phyloP scores from a whole-genome alignment of 2,329 filamentous ascomycete genomes.

The Cercospora nicotianae region DNA sequence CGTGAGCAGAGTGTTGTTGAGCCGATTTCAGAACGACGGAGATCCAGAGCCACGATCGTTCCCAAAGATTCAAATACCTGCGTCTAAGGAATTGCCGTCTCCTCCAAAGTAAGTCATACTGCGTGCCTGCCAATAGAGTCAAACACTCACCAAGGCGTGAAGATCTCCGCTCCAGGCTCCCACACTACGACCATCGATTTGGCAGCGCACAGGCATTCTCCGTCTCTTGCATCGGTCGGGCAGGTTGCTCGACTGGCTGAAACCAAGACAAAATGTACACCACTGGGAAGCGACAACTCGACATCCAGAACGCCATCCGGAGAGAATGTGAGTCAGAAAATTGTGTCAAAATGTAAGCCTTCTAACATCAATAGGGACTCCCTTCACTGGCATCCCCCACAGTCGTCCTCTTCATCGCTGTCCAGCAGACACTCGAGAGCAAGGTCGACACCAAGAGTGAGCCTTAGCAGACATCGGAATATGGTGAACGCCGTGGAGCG shows the following conservation, averaged over 20 bases:
- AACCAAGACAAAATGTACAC: constrained; percentile 3
- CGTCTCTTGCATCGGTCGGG: constrained; percentile 9
- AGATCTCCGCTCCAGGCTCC: constrained; percentile 3
- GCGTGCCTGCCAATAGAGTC: not conserved
- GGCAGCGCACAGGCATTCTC: constrained; percentile 7
- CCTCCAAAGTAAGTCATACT: constrained; percentile 2
- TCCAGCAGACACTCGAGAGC: not conserved
- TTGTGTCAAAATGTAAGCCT: not conserved
- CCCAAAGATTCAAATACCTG: not conserved
- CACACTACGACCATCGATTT: constrained; percentile 6
- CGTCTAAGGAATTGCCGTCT: not conserved
- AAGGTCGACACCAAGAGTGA: not conserved
- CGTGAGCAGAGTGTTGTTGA: constrained; percentile 10
- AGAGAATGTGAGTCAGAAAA: not conserved
- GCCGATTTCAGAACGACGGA: constrained; percentile 14
- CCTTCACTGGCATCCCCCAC: not conserved
- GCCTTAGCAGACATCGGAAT: not conserved
- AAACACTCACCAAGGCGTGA: not conserved
- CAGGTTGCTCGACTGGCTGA: constrained; percentile 6
- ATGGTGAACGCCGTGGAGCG: not conserved
- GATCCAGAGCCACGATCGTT: constrained; percentile 2
- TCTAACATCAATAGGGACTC: not conserved
- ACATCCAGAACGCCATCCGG: not conserved
- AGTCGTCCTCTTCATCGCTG: not conserved
- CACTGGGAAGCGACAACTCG: not conserved